Evolutionary conservation across 305 asterid genomes (phyloP), one percentile per base, ranked within the genome.

Genomic region (Fraxinus velutina): DNA sequence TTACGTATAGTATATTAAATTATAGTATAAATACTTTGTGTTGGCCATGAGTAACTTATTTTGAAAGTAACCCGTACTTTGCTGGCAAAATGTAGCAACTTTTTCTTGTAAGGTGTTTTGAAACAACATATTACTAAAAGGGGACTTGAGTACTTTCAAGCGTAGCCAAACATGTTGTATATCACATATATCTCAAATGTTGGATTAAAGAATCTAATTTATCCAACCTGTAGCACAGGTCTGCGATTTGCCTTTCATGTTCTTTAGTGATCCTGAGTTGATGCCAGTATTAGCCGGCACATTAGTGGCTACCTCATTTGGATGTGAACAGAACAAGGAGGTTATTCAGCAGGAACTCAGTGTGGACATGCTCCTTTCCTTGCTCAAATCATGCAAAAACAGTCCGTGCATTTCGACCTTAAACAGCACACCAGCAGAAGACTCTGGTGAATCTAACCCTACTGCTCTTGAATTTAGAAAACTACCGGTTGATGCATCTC

Each of bases 321-420:
- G 99, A 2, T 93, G 98, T 80, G 93, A 91, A 83, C 99, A 93
- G 88, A 96, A 96, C 88, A 96, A 93, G 84, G 93, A 92, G 52
- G 94, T 96, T 62, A 91, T 96, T 88, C 95, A 91, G 85, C 99
- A 94, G 87, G 99, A 96, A 86, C 97, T 96, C 81, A 96, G 99
- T 91, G 88, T 90, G 84, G 99, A 96, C 84, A 96, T 94, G 98
- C 93, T 96, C 83, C 92, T 96, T 73, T 92, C 97, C 19, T 90
- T 94, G 50, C 97, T 96, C 19, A 92, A 88, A 82, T 92, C 93
- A 22, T 91, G 93, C 90, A 93, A 92, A 94, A 90, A 73, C 90
- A 83, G 62, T 79, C 73, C 50, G 8, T 75, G 83, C 19, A 17
- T 73, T 75, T 83, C 86, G 32, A 70, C 19, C 78, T 83, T 82